These are phyloP conservation scores for Fusarium praegraminearum DNA, from an alignment of 2,329 filamentous ascomycete genomes.

Conservation along the genomic window DNA sequence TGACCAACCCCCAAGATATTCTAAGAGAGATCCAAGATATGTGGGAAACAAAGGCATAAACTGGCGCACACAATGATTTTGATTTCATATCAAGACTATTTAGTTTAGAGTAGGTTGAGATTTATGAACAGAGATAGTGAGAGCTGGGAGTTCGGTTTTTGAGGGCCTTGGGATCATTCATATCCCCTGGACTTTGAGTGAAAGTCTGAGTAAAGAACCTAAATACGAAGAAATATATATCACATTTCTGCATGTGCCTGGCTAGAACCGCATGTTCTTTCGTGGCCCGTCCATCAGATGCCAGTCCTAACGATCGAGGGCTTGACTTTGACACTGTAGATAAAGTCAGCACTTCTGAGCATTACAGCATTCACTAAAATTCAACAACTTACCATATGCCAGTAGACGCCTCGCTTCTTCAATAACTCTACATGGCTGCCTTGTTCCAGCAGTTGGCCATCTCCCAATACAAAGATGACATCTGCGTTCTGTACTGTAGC, in stretches of 20 bases:
- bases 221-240: background rate
- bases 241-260: background rate
- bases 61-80: background rate
- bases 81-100: background rate
- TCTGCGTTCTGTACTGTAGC: constrained; percentile 84
- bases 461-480: constrained; percentile 82
- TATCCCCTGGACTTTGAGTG: constrained; percentile 9
- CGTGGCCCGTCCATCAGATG: background rate
- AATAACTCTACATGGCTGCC: constrained; percentile 66
- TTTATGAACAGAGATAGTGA: constrained; percentile 3
- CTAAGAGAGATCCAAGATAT: constrained; percentile 61
- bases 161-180: constrained; percentile 5
- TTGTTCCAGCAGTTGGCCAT: constrained; percentile 67
- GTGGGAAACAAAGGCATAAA: constrained; percentile 54
- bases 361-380: background rate
- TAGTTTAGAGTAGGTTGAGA: background rate
- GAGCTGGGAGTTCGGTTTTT: constrained; percentile 26
- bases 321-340: constrained; percentile 68
- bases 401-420: constrained; percentile 65
- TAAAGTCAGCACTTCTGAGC: constrained; percentile 39
- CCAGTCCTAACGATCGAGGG: constrained; percentile 61
- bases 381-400: constrained; percentile 64
- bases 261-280: background rate
- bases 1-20: constrained; percentile 63
- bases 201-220: constrained; percentile 26